Evolutionary conservation across 805 yeast genomes (phyloP).

Genomic region (Yamadazyma phyllophila): DNA sequence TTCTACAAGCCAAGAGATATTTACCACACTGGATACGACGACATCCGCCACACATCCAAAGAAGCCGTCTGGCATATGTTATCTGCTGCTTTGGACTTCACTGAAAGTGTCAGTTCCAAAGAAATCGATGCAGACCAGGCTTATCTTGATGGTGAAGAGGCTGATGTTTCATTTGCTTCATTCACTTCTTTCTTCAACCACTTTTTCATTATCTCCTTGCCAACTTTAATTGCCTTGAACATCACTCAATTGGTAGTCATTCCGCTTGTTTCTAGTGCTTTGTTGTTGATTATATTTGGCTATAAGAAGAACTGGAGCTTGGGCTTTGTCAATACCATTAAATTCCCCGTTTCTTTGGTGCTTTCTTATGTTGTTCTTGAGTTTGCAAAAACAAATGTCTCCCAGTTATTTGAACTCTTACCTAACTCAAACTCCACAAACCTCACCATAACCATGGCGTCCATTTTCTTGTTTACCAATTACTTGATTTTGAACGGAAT

Average conservation of each 20-base stretch:
- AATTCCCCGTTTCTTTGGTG: constrained; percentile 59
- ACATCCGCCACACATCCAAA: constrained; percentile 58
- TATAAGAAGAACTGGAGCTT: constrained; percentile 47
- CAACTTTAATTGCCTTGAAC: constrained; percentile 50
- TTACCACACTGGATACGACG: constrained; percentile 79
- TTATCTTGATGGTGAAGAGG: constrained; percentile 20
- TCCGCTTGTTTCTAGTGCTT: constrained; percentile 51
- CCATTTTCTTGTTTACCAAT: constrained; percentile 52
- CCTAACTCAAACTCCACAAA: constrained; percentile 38
- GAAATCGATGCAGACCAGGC: constrained; percentile 32
- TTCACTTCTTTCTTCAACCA: constrained; percentile 64
- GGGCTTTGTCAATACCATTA: constrained; percentile 38
- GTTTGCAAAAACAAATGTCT: constrained; percentile 22
- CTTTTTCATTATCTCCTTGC: constrained; percentile 55
- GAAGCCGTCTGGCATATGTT: constrained; percentile 86
- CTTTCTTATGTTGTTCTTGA: constrained; percentile 39
- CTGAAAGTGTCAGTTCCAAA: constrained; percentile 37
- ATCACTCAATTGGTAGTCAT: constrained; percentile 49
- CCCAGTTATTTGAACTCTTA: constrained; percentile 21
- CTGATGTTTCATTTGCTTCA: constrained; percentile 42
- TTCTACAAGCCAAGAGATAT: constrained; percentile 81
- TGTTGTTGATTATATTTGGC: constrained; percentile 47
- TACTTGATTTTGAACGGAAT: constrained; percentile 52
- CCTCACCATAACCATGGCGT: constrained; percentile 41
- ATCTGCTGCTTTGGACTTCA: constrained; percentile 62